Base-by-base conservation (phyloP, 2,329 filamentous ascomycete species). In the Ophiostoma quercus region DNA sequence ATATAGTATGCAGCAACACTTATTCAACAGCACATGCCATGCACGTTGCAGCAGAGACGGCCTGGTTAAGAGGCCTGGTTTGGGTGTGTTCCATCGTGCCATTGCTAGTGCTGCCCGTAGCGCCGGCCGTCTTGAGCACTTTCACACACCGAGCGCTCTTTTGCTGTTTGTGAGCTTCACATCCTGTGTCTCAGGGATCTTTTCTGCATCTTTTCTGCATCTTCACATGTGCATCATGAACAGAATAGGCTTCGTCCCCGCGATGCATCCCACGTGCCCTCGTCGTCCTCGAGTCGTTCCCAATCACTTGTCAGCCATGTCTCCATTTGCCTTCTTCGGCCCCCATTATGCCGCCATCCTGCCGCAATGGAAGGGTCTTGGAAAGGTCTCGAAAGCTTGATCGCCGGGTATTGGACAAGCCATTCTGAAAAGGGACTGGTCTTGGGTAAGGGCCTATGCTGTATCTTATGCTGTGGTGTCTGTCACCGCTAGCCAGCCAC, bases 301-400 rank as follows among this genome's bases (percentile, higher is more conserved):
- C 43, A 47, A 47, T 47, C 16, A 47, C 16, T 14, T 47, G 14
- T 47, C 43, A 47, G 19, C 19, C 16, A 47, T 5, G 43, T 47
- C 43, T 47, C 43, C 16, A 47, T 14, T 1, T 14, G 39, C 39
- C 39, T 14, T 14, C 2, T 47, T n/a, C 16, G 16, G 43, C 43
- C 43, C 16, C 43, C 16, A 47, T 47, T 16, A 16, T 47, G 43
- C 43, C 16, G 43, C 16, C 16, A 47, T 47, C 43, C 16, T 47
- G 16, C 43, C 43, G 43, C 16, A n/a, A 19, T n/a, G 16, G 43
- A 57, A 57, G 51, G 51, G 51, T 57, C 51, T 14, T 57, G 51
- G 51, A 7, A 57, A 57, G 51, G 51, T 57, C 51, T 57, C 51
- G 51, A 57, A 57, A 57, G 51, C 51, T 57, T 57, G 51, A 57